Base-by-base conservation (phyloP, 441 rosid genomes). In the Aquilaria agallochum region DNA sequence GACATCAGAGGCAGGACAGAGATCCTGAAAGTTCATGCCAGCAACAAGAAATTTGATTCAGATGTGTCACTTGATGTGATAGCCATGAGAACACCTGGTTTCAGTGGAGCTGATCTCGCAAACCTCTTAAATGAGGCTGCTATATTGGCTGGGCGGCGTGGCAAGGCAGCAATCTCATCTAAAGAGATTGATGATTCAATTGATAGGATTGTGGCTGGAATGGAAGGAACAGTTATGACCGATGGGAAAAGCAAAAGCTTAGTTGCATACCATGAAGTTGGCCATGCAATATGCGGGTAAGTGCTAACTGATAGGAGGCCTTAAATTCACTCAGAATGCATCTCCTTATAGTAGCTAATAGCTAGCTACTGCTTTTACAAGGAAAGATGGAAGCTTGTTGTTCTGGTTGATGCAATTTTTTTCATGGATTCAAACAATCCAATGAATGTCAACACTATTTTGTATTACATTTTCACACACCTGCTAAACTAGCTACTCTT, bases 191-290 rank as follows among this genome's bases (percentile, higher is more conserved):
- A 93, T 74, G 98, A 93, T 70, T 86, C 98, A 2, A 93, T 93
- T 75, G 98, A 93, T 75, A 84, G 98, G 74, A 93, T 93, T 74
- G 97, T 93, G 62, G 98, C 98, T 58, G 98, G 98, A 32, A 93
- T 90, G 98, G 98, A 90, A 78, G 98, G 97, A 67, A 93, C 98
- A 0, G 97, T 88, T 12, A 92, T 92, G 98, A 92, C 98, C 0
- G 98, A 92, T 63, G 97, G 98, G 67, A 92, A 92, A 82, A 88
- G 98, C 72, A 92, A 92, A 68, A 92, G 98, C 78, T 79, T 92
- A 72, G 98, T 90, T 67, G 96, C 97, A 48, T 90, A 93, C 80
- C 98, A 93, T 72, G 97, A 90, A 79, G 97, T 93, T 58, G 97
- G 97, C 55, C 98, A 93, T 63, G 96, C 97, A 9, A 70, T 93